These are phyloP conservation scores for Barnettozyma sp. DNA, from an alignment of 805 yeast genomes.

Conservation along the genomic window DNA sequence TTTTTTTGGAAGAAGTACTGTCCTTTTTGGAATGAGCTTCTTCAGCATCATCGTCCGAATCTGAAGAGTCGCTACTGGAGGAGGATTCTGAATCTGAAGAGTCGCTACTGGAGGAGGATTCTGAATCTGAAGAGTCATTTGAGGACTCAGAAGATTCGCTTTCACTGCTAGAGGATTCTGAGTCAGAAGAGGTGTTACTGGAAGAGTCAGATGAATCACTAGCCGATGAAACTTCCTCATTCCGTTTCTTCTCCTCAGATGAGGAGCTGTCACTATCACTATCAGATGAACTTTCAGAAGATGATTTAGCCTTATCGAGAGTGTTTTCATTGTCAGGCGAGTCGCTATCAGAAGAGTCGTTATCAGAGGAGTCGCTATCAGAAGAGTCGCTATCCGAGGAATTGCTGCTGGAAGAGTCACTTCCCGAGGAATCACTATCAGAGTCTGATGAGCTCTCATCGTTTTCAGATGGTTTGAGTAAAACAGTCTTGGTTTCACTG, in stretches of 20 bases:
- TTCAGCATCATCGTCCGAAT: slow-evolving; percentile 12
- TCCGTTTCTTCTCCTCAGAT: not conserved
- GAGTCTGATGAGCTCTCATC: slow-evolving; percentile 14
- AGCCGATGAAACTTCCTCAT: slow-evolving; percentile 25
- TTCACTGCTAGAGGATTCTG: slow-evolving; percentile 17
- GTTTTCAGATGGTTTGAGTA: too few species aligned
- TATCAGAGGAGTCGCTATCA: slow-evolving; percentile 20
- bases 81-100: slow-evolving; percentile 7
- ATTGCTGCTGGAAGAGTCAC: slow-evolving; percentile 15
- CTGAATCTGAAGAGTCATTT: slow-evolving; percentile 12
- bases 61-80: slow-evolving; percentile 13
- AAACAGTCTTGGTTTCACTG: too few species aligned
- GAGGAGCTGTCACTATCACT: not conserved
- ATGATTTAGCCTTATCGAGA: too few species aligned
- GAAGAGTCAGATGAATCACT: slow-evolving; percentile 23
- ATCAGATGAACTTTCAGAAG: slow-evolving; percentile 1
- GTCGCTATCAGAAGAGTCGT: slow-evolving; percentile 17
- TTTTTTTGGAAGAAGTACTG: slow-evolving; percentile 16
- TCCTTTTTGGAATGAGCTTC: slow-evolving; percentile 17
- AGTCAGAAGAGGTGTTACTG: slow-evolving; percentile 10
- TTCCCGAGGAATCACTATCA: slow-evolving; percentile 8
- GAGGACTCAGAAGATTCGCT: slow-evolving; percentile 15
- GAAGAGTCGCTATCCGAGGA: slow-evolving; percentile 13
- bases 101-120: slow-evolving; percentile 22
- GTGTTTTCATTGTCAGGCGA: slow-evolving; percentile 16